Conservation (phyloP, 1,139 yeast species). For the Geotrichum australiense region DNA sequence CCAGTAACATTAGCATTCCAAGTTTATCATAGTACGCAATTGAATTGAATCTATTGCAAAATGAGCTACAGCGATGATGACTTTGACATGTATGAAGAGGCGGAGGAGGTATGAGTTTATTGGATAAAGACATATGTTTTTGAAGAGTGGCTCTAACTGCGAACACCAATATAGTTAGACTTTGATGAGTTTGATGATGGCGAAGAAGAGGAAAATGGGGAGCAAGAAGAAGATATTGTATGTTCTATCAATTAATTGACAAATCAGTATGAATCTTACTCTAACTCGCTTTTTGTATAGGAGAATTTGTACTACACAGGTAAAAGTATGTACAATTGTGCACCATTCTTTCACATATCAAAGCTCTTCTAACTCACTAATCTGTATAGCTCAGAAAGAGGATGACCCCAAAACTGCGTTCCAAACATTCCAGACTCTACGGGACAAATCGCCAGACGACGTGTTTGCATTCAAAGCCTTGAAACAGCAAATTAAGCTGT, state of each 20-base stretch:
- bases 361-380: background rate
- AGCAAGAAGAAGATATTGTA: conserved; percentile 29
- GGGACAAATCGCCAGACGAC: conserved; percentile 25
- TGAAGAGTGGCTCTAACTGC: conserved; percentile 4
- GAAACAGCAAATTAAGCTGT: conserved; percentile 55
- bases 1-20: no score
- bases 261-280: background rate
- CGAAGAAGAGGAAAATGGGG: conserved; percentile 34
- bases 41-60: no score
- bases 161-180: conserved; percentile 41
- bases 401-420: conserved; percentile 48
- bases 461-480: conserved; percentile 47
- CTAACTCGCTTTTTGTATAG: conserved; percentile 13
- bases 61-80: conserved; percentile 40
- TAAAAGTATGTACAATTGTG: conserved; percentile 33
- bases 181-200: conserved; percentile 57
- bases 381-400: conserved; percentile 43
- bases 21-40: no score
- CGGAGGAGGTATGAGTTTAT: conserved; percentile 37
- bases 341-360: background rate
- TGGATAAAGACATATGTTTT: background rate
- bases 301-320: conserved; percentile 58
- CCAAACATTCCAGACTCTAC: conserved; percentile 38
- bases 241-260: conserved; percentile 13
- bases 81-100: conserved; percentile 48